Base-by-base conservation (phyloP, 1,284 basidiomycete genomes). In the Ustilago tritici region DNA sequence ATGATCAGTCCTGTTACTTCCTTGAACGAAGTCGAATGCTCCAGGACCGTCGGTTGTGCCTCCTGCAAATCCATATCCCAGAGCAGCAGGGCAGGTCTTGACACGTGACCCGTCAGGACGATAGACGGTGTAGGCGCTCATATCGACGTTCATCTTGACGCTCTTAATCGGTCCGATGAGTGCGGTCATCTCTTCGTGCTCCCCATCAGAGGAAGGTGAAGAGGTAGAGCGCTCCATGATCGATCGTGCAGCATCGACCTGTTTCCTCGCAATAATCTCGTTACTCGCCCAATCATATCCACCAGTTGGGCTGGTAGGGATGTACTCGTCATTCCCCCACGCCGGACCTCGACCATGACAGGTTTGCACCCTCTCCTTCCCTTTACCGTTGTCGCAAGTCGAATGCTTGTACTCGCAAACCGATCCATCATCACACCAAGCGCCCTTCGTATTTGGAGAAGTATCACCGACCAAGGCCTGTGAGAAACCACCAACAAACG, bases 41-140 rank as follows among this genome's bases (percentile, higher is more conserved):
- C 93, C 93, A 0, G 93, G 93, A 0, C 93, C 93, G 67, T 81
- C 92, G 90, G 92, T 93, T 28, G 93, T 93, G 78, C 93, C 92
- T 58, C 92, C 93, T 2, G 56, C 67, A 54, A 68, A 73, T 35
- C 70, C 67, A 23, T 76, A 61, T 49, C 67, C 93, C 86, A 93
- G 88, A 41, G 93, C 93, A 66, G 92, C 89, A 10, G 93, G 92
- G 83, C 93, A 94, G 0, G 93, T 94, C 46, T 88, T 88, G 56
- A 91, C 91, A 0, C 85, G 88, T 11, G 90, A 91, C 34, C 92
- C 92, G 78, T 93, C 92, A 15, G 89, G 86, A 19, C 93, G 87
- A 15, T 87, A 87, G 84, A 93, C 93, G 1, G 89, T 88, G 77
- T 92, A 90, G 90, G 34, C 90, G 88, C 91, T 91, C 92, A 82